Percentiles rank a stretch among this genome's conserved stretches.
phyloP scores from a whole-genome alignment of 2,329 filamentous ascomycete species.

The Apiospora rasikravindrae region DNA sequence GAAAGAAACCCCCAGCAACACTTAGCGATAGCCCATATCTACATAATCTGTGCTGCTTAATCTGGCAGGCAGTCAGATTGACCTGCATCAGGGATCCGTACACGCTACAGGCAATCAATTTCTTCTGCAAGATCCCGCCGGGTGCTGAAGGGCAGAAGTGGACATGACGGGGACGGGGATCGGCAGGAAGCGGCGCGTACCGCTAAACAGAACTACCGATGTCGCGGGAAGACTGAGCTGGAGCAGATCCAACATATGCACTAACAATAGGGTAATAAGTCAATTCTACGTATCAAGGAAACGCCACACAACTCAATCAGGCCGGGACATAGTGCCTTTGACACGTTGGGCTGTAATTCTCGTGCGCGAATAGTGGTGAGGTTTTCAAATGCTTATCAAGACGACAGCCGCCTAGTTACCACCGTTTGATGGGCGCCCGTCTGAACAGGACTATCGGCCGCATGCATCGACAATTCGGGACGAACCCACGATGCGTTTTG shows the following conservation, averaged over 20 bases:
- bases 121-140: neutral
- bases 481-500: neutral
- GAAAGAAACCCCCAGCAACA: neutral
- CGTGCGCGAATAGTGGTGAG: neutral
- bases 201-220: slow-evolving; percentile 14
- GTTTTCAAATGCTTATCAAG: slow-evolving; percentile 1
- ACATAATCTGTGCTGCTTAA: neutral
- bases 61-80: slow-evolving; percentile 4
- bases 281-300: neutral
- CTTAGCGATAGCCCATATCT: neutral
- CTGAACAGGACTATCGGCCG: neutral
- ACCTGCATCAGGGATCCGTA: neutral
- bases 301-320: slow-evolving; percentile 3
- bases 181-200: slow-evolving; percentile 12
- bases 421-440: neutral
- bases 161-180: slow-evolving; percentile 11
- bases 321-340: neutral
- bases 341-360: neutral
- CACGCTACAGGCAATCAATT: neutral
- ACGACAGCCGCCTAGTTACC: neutral
- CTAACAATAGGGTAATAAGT: neutral
- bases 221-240: slow-evolving; percentile 1
- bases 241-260: slow-evolving; percentile 3
- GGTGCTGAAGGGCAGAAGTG: neutral
- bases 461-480: neutral